These are phyloP conservation scores for Purpureocillium lavendulum DNA, from an alignment of 2,329 filamentous ascomycete species.

Conservation along the genomic window DNA sequence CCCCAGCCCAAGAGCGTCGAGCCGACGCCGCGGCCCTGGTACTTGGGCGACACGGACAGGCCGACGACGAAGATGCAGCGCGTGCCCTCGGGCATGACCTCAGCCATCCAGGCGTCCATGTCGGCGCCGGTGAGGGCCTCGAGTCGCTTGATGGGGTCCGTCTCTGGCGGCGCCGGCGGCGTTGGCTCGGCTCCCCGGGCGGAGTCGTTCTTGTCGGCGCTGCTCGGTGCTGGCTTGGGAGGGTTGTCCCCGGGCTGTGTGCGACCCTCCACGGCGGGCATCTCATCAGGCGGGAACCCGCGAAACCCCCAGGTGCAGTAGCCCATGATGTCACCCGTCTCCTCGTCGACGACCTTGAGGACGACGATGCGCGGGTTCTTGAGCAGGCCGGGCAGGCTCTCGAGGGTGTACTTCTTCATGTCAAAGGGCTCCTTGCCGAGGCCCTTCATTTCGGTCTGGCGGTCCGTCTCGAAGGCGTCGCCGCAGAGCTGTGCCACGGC, in stretches of 20 bases:
- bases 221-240: no score
- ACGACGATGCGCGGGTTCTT: conserved; percentile 14
- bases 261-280: conserved; percentile 11
- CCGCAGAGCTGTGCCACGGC: conserved; percentile 17
- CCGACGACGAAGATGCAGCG: conserved; percentile 22
- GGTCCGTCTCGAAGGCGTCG: conserved; percentile 21
- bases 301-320: conserved; percentile 22
- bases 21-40: conserved; percentile 22
- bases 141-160: conserved; percentile 19
- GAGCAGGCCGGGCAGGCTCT: conserved; percentile 14
- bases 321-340: conserved; percentile 18
- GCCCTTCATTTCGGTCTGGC: conserved; percentile 27
- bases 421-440: conserved; percentile 17
- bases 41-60: conserved; percentile 20
- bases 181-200: not conserved
- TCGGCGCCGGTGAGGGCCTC: conserved; percentile 19
- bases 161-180: conserved; percentile 1
- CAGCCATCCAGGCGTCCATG: conserved; percentile 19
- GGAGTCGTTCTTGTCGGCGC: no score
- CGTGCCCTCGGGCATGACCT: conserved; percentile 22
- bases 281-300: conserved; percentile 16
- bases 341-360: conserved; percentile 23
- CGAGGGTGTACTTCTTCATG: conserved; percentile 16
- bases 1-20: conserved; percentile 22
- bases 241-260: no score